These are phyloP conservation scores for Reutealis trisperma DNA, from an alignment of 345 rosid species.

Conservation along the genomic window DNA sequence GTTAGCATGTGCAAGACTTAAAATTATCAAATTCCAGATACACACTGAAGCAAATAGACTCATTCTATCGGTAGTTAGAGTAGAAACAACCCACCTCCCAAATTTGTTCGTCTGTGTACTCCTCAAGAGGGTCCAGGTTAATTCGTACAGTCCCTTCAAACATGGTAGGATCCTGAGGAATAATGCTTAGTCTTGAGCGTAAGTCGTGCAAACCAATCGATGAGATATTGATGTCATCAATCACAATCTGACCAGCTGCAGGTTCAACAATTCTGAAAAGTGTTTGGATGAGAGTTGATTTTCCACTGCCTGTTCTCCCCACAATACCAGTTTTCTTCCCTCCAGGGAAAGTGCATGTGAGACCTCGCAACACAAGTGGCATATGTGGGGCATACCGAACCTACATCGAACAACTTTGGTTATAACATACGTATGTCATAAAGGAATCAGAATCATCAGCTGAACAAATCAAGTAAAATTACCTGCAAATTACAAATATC, in stretches of 20 bases:
- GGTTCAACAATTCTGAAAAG: constrained; percentile 84
- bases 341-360: constrained; percentile 71
- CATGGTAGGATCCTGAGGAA: constrained; percentile 94
- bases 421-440: not conserved
- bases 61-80: not conserved
- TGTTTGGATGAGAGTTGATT: constrained; percentile 82
- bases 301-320: constrained; percentile 93
- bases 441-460: not conserved
- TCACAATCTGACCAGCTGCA: constrained; percentile 57
- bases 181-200: constrained; percentile 74
- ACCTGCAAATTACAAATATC: constrained; percentile 58
- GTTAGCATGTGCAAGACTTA: not conserved
- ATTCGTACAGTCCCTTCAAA: constrained; percentile 85
- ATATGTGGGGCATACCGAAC: constrained; percentile 74
- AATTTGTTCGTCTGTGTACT: constrained; percentile 72
- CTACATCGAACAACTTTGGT: constrained; percentile 26
- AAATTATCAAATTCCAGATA: not conserved
- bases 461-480: constrained; percentile 19
- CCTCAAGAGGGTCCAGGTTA: constrained; percentile 87
- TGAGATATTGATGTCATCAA: constrained; percentile 66
- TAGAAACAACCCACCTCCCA: constrained; percentile 67
- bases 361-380: constrained; percentile 78
- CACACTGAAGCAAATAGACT: not conserved
- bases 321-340: constrained; percentile 82
- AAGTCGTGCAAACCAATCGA: constrained; percentile 76